phyloP scores from a whole-genome alignment of 2,329 filamentous ascomycete species.

The Hypoxylon sp. region DNA sequence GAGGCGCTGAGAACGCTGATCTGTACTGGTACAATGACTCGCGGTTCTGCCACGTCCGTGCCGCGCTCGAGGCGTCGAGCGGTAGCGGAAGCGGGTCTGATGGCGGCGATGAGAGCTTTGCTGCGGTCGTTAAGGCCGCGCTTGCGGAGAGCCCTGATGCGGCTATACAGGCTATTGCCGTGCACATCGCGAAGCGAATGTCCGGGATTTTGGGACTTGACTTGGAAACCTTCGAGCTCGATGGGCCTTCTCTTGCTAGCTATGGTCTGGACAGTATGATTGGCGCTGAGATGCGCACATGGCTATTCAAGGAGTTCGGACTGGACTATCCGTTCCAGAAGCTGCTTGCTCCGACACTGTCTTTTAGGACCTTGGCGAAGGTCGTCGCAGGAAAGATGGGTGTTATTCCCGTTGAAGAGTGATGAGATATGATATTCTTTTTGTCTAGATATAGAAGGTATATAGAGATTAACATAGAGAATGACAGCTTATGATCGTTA shows the following conservation, averaged over 20 bases:
- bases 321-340: conserved; percentile 59
- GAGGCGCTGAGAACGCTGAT: conserved; percentile 17
- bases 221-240: conserved; percentile 42
- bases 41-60: conserved; percentile 45
- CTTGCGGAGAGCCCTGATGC: conserved; percentile 16
- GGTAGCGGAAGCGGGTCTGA: conserved; percentile 2
- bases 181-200: conserved; percentile 44
- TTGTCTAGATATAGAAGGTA: neutral
- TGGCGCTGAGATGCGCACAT: conserved; percentile 56
- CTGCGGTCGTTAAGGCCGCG: neutral
- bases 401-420: conserved; percentile 1
- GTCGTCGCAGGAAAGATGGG: conserved; percentile 35
- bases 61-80: conserved; percentile 35
- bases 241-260: conserved; percentile 49
- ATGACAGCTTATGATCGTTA: neutral
- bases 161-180: conserved; percentile 28
- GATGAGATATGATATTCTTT: neutral
- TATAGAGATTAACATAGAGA: neutral
- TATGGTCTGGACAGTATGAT: conserved; percentile 59
- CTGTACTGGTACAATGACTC: conserved; percentile 52
- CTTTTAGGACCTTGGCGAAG: conserved; percentile 29
- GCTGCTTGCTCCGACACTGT: conserved; percentile 55
- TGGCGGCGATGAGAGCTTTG: conserved; percentile 33
- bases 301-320: conserved; percentile 57
- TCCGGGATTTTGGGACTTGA: conserved; percentile 49